Base-by-base conservation (phyloP, 1,284 basidiomycete species). In the Gomphus bonarii region DNA sequence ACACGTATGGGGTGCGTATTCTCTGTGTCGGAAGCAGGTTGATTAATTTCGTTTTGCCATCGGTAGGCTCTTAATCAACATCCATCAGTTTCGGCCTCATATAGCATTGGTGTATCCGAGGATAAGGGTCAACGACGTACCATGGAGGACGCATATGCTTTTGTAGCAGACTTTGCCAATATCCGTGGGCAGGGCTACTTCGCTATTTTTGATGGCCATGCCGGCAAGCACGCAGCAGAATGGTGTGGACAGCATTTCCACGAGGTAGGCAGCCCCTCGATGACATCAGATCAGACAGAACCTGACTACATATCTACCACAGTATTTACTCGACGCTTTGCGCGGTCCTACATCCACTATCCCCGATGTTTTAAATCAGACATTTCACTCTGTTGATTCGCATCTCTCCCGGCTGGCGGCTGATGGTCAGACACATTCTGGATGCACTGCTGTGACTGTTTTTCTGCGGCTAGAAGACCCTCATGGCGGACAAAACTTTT, bases 171-270 rank as follows among this genome's bases (percentile, higher is more conserved):
- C 68, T 99, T 91, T 69, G 93, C 85, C 28, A 82, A 85, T 36
- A 78, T 99, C 12, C 82, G 85, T 48, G 95, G 95, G 0, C 97
- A 99, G 69, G 95, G 93, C 8, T 98, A 97, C 75, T 98, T 97
- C 68, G 94, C 94, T 11, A 85, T 99, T 47, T 99, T 99, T 66
- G 97, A 99, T 65, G 97, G 97, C 3, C 97, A 99, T 68, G 97
- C 97, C 0, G 97, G 97, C 20, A 98, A 97, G 68, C 91, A 97
- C 66, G 93, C 95, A 20, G 97, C 97, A 20, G 97, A 99, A 69
- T 99, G 95, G 95, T 99, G 97, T 71, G 95, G 95, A 25, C 79
- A 83, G 64, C 86, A 99, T 71, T 98, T 99, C 72, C 94, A 98
- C 68, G 82, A 94, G 74, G 91, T 91, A 67, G 63, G 46, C 48